phyloP scores from a whole-genome alignment of 78 protist species.

The Chrysochromulina parva region DNA sequence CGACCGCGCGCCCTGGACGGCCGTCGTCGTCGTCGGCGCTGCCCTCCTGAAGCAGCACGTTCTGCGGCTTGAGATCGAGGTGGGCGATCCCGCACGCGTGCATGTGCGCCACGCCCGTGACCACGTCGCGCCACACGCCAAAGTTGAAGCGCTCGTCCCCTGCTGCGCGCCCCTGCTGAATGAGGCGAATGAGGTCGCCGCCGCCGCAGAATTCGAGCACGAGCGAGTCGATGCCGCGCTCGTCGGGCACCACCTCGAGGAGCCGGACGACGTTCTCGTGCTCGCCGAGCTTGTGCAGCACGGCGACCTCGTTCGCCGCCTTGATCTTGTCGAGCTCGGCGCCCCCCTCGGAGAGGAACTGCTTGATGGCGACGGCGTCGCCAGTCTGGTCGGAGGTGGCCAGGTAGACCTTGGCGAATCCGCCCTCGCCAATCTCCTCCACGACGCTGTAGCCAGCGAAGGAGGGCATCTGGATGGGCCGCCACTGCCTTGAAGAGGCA shows the following conservation, averaged over 20 bases:
- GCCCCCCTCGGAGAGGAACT: not conserved
- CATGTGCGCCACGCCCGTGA: not conserved
- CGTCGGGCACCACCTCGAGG: not conserved
- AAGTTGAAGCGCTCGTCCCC: not conserved
- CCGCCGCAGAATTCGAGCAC: constrained; percentile 9
- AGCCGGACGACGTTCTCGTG: not conserved
- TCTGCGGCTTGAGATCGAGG: constrained; percentile 21
- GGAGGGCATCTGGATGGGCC: too few species aligned
- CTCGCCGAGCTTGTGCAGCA: not conserved
- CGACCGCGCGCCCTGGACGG: too few species aligned
- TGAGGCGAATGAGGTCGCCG: not conserved
- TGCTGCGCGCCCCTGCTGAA: not conserved
- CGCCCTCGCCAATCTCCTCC: not conserved
- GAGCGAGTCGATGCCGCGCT: not conserved
- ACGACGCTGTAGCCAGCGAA: not conserved
- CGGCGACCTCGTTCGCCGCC: not conserved
- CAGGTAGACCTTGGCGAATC: not conserved
- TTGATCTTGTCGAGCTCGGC: not conserved
- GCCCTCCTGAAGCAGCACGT: not conserved
- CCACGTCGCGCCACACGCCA: not conserved
- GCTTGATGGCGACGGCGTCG: not conserved
- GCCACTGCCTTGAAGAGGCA: too few species aligned
- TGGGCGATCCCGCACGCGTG: not conserved
- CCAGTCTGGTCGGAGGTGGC: not conserved
- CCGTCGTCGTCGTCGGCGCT: not conserved